These are phyloP conservation scores for Tephrocybe sp. DNA, from an alignment of 768 basidiomycete species.

Conservation along the genomic window DNA sequence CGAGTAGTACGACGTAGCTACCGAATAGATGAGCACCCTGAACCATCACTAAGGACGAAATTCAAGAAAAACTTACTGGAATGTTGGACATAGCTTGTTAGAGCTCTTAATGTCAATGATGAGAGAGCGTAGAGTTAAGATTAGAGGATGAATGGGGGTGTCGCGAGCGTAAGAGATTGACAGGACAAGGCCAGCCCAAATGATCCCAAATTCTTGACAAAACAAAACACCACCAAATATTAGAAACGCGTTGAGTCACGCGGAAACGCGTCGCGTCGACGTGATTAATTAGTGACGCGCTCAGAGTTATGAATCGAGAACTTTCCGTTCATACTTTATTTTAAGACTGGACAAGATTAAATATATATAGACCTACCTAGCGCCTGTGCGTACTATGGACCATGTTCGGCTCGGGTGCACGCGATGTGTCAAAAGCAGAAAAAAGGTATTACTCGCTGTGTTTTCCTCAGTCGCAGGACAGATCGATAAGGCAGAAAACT, in stretches of 20 bases:
- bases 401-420: constrained; percentile 27
- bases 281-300: constrained; percentile 9
- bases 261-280: constrained; percentile 12
- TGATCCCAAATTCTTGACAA: constrained; percentile 2
- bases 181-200: constrained; percentile 7
- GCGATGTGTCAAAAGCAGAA: constrained; percentile 22
- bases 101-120: not conserved
- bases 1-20: constrained; percentile 68
- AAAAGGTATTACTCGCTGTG: constrained; percentile 27
- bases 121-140: not conserved
- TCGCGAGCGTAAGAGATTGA: not conserved
- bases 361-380: constrained; percentile 15
- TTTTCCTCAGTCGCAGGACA: not conserved
- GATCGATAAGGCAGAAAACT: constrained; percentile 2
- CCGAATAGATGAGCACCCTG: not conserved
- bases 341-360: no score
- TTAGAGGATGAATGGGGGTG: not conserved
- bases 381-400: constrained; percentile 23
- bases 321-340: no score
- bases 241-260: constrained; percentile 14
- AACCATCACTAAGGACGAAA: not conserved
- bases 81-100: constrained; percentile 26
- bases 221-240: constrained; percentile 15
- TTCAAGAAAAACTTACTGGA: constrained; percentile 23
- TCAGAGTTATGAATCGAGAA: no score